Conservation (phyloP, 345 rosid genomes). For the Cardamine occulta region DNA sequence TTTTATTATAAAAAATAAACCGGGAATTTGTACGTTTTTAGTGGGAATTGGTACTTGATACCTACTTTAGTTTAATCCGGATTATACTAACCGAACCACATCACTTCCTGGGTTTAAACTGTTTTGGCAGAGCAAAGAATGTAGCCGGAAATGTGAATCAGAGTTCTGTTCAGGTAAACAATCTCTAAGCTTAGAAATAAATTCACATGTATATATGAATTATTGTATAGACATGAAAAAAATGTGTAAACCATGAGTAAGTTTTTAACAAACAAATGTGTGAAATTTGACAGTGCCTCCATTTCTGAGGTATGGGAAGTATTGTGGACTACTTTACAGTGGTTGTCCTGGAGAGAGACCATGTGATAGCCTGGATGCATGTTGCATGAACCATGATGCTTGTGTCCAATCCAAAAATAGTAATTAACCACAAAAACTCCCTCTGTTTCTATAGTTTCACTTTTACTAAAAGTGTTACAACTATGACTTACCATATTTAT, state of each 20-base stretch:
- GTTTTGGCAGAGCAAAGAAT: slow-evolving; percentile 63
- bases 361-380: slow-evolving; percentile 91
- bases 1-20: not conserved
- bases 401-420: slow-evolving; percentile 83
- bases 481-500: not conserved
- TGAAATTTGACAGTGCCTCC: slow-evolving; percentile 69
- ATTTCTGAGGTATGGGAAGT: slow-evolving; percentile 87
- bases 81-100: not conserved
- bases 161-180: slow-evolving; percentile 74
- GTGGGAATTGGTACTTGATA: not conserved
- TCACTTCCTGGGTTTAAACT: not conserved
- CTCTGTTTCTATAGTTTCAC: not conserved
- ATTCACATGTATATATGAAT: not conserved
- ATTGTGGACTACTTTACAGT: slow-evolving; percentile 82
- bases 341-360: slow-evolving; percentile 95
- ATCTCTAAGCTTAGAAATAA: not conserved
- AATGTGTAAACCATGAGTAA: not conserved
- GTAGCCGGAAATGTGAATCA: slow-evolving; percentile 89
- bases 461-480: not conserved
- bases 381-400: slow-evolving; percentile 94
- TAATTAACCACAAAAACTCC: slow-evolving; percentile 35
- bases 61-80: not conserved
- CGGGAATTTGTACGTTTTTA: not conserved
- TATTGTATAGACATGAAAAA: not conserved
- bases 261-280: not conserved